A percentile compares a stretch with the other conserved stretches of the same genome.
These are phyloP conservation scores for Turnera subulata DNA, from an alignment of 345 rosid species.

Conservation along the genomic window DNA sequence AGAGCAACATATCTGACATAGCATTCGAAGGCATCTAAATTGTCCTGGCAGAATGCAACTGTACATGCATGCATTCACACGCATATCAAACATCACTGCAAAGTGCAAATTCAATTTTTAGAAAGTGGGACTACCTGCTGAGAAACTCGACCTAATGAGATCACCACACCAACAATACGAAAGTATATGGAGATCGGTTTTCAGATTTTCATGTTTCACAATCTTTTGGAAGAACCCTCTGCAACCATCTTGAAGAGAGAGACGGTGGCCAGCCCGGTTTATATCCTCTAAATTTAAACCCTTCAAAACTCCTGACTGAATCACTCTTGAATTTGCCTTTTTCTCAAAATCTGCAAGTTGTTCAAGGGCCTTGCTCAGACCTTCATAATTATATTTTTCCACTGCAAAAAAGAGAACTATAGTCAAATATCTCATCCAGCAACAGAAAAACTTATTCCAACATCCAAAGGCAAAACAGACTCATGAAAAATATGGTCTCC, in stretches of 20 bases:
- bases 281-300: conserved; percentile 86
- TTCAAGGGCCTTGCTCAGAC: conserved; percentile 61
- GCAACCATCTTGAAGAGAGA: conserved; percentile 93
- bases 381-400: conserved; percentile 59
- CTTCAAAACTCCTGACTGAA: conserved; percentile 78
- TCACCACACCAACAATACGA: conserved; percentile 98
- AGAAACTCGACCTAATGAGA: conserved; percentile 75
- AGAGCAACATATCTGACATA: too few relatives aligned
- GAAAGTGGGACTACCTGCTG: conserved; percentile 47
- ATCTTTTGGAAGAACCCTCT: conserved; percentile 61
- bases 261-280: conserved; percentile 81
- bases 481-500: background rate
- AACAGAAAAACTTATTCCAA: background rate
- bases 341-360: conserved; percentile 78
- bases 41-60: too few relatives aligned
- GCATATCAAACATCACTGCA: too few relatives aligned
- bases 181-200: conserved; percentile 61
- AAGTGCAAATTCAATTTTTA: background rate
- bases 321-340: conserved; percentile 75
- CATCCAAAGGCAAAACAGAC: too few relatives aligned
- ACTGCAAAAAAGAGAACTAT: conserved; percentile 36
- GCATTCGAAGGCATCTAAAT: too few relatives aligned
- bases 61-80: too few relatives aligned
- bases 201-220: conserved; percentile 44
- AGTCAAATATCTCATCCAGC: background rate